Percentiles rank a stretch among this genome's conserved stretches.
Conservation (phyloP, 2,329 filamentous ascomycete genomes). For the Acrocalymma vagum region DNA sequence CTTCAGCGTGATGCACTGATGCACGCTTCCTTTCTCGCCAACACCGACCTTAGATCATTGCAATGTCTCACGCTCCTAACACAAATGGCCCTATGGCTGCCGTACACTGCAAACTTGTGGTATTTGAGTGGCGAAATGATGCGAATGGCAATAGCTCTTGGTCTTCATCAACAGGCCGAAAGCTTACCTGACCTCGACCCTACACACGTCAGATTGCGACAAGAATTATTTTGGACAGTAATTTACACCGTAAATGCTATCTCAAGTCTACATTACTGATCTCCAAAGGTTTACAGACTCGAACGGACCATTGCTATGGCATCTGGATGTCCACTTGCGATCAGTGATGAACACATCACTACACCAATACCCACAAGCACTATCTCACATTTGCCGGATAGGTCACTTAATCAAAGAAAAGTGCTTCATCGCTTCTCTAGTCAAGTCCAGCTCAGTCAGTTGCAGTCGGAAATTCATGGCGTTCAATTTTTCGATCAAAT, state of each 20-base stretch:
- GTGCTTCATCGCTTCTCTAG: too few relatives aligned
- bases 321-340: slow-evolving; percentile 1
- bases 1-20: background rate
- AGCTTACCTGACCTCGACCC: background rate
- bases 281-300: too few relatives aligned
- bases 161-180: background rate
- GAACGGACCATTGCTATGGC: slow-evolving; percentile 1
- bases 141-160: slow-evolving; percentile 3
- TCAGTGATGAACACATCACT: slow-evolving; percentile 2
- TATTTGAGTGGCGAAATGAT: slow-evolving; percentile 3
- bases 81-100: slow-evolving; percentile 2
- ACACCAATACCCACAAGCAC: background rate
- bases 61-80: slow-evolving; percentile 1
- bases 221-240: slow-evolving; percentile 1
- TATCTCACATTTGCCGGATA: background rate
- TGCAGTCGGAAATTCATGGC: slow-evolving; percentile 2
- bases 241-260: background rate
- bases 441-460: background rate
- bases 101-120: slow-evolving; percentile 2
- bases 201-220: background rate
- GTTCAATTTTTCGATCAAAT: slow-evolving; percentile 3
- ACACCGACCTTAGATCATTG: slow-evolving; percentile 1
- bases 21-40: slow-evolving; percentile 1
- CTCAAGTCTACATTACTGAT: background rate
- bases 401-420: background rate